A percentile compares a stretch with the other conserved stretches of the same genome.
phyloP scores from a whole-genome alignment of 1,284 basidiomycete genomes.

The Vanrija pseudolonga region DNA sequence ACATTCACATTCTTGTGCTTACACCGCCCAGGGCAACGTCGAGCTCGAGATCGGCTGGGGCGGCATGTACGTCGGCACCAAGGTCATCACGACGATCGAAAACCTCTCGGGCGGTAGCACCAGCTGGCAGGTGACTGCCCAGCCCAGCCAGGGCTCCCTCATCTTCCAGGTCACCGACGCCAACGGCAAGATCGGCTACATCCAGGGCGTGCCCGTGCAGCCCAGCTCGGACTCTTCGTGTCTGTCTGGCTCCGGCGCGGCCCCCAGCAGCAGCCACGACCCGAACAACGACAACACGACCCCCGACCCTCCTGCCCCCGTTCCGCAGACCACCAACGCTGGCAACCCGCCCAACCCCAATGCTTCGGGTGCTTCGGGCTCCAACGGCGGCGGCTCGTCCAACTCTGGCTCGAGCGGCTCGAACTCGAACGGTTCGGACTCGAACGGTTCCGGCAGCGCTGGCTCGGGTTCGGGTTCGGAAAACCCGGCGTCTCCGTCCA shows the following conservation, averaged over 20 bases:
- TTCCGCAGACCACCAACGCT: not conserved
- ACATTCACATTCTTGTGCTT: too few relatives aligned
- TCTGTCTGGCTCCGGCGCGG: slow-evolving; percentile 5
- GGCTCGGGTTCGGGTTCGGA: not conserved
- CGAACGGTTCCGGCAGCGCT: not conserved
- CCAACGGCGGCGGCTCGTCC: not conserved
- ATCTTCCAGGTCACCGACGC: slow-evolving; percentile 45
- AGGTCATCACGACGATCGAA: slow-evolving; percentile 18
- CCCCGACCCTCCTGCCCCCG: not conserved
- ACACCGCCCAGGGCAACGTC: slow-evolving; percentile 30
- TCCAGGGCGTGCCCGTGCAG: slow-evolving; percentile 40
- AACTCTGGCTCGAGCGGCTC: not conserved
- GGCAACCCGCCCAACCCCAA: not conserved
- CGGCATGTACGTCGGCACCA: slow-evolving; percentile 39
- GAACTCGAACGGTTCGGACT: not conserved
- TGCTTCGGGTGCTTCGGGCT: not conserved
- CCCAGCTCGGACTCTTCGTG: slow-evolving; percentile 29
- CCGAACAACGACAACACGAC: not conserved
- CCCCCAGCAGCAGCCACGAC: not conserved
- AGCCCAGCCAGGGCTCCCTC: slow-evolving; percentile 25
- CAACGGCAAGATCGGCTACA: slow-evolving; percentile 33
- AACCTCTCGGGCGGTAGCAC: slow-evolving; percentile 15
- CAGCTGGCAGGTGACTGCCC: slow-evolving; percentile 34
- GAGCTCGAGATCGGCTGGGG: slow-evolving; percentile 37
- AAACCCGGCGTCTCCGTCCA: not conserved